Percentiles rank a stretch among this genome's conserved stretches.
These are phyloP conservation scores for Saitozyma sp. DNA, from an alignment of 768 basidiomycete species.

Conservation along the genomic window DNA sequence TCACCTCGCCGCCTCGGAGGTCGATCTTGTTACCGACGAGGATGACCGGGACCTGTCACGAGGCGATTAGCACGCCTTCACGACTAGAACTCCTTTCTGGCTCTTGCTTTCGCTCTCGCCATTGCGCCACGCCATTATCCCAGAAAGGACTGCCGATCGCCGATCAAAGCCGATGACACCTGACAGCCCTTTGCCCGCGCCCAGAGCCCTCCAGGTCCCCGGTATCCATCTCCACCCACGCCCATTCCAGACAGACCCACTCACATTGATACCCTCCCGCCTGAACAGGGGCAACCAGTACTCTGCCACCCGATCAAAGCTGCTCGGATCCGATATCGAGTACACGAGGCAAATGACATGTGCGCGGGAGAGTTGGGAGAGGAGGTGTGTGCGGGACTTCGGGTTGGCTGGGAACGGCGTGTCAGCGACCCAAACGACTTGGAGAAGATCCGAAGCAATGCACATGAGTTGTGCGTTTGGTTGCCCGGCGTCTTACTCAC, in stretches of 20 bases:
- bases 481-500: constrained; percentile 57
- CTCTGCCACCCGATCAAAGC: constrained; percentile 95
- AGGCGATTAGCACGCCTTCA: neutral
- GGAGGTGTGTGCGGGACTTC: constrained; percentile 81
- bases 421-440: constrained; percentile 11
- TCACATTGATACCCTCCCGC: constrained; percentile 89
- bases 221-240: too few species aligned
- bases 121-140: too few species aligned
- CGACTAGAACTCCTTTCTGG: neutral
- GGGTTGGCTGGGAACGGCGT: constrained; percentile 64
- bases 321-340: constrained; percentile 91
- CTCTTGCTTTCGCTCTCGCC: neutral
- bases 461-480: neutral
- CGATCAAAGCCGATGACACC: too few species aligned
- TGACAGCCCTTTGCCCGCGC: too few species aligned
- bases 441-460: neutral
- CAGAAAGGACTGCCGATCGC: too few species aligned
- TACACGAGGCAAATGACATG: constrained; percentile 99
- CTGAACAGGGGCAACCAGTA: constrained; percentile 97
- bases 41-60: constrained; percentile 81
- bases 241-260: constrained; percentile 26
- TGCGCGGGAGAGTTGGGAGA: constrained; percentile 92
- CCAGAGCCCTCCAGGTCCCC: too few species aligned
- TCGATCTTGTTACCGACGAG: constrained; percentile 99
- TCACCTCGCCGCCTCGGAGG: constrained; percentile 85